Evolutionary conservation across 2,329 filamentous ascomycete species (phyloP).

Genomic region (Nothophaeocryptopus gaeumannii): DNA sequence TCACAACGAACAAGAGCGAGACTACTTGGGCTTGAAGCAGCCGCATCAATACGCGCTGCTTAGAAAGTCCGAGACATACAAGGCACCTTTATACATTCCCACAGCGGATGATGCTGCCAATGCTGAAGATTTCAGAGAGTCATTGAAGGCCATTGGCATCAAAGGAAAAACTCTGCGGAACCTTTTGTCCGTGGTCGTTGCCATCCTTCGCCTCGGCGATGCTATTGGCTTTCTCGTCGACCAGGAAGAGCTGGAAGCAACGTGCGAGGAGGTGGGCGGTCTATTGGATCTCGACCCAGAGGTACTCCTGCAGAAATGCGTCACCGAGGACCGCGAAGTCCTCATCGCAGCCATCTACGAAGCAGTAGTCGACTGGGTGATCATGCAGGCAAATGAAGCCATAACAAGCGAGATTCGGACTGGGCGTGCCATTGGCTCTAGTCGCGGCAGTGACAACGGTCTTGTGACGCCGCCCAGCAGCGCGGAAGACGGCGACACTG

Average conservation of each 20-base stretch:
- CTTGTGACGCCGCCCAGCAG: conserved; percentile 63
- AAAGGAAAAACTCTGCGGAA: conserved; percentile 79
- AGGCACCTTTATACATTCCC: conserved; percentile 81
- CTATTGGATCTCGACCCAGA: conserved; percentile 86
- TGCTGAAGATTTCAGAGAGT: conserved; percentile 86
- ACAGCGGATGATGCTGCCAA: conserved; percentile 89
- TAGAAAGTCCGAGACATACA: conserved; percentile 78
- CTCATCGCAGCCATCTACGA: conserved; percentile 88
- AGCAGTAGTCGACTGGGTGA: conserved; percentile 90
- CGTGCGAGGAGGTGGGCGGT: conserved; percentile 85
- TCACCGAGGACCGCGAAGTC: conserved; percentile 77
- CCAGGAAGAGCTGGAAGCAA: conserved; percentile 75
- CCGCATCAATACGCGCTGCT: conserved; percentile 76
- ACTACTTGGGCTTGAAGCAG: conserved; percentile 78
- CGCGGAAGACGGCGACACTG: conserved; percentile 70
- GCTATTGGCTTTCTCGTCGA: conserved; percentile 82
- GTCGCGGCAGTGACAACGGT: conserved; percentile 60
- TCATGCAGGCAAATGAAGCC: conserved; percentile 80
- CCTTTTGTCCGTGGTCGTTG: conserved; percentile 80
- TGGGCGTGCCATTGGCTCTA: conserved; percentile 64
- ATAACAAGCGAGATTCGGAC: conserved; percentile 73
- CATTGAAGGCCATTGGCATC: conserved; percentile 88
- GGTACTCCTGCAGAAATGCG: conserved; percentile 72
- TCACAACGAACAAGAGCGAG: conserved; percentile 74
- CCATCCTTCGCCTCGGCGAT: conserved; percentile 86